Base-by-base conservation (phyloP, 805 yeast genomes). In the Pichia pseudocactophila region DNA sequence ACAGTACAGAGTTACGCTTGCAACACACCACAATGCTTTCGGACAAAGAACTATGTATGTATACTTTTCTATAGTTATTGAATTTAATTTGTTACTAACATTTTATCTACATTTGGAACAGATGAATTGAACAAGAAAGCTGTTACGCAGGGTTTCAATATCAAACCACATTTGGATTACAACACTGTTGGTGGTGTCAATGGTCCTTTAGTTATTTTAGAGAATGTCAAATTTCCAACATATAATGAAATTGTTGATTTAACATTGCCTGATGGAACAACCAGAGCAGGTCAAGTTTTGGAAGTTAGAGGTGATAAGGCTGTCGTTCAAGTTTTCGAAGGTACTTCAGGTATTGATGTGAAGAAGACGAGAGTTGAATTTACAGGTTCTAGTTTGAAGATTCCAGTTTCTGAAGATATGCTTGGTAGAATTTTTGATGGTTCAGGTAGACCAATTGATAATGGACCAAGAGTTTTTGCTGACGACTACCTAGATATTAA, bases 371-470 rank as follows among this genome's bases (percentile, higher is more conserved):
- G 88, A 46, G 96, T 94, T 47, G 97, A 94, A 67, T 90, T 92
- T 69, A 89, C 98, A 33, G 98, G 99, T 48, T 80, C 90, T 63
- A 85, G 79, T 65, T 74, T 92, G 73, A 85, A 80, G 65, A 86
- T 92, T 51, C 83, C 97, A 18, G 98, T 92, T 19, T 82, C 95
- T 43, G 98, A 92, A 66, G 99, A 92, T 62, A 82, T 89, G 74
- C 73, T 94, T 60, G 99, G 99, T 51, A 83, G 99, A 73, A 85
- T 92, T 51, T 92, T 92, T 64, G 96, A 92, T 68, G 99, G 99
- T 65, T 89, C 97, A 30, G 99, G 97, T 68, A 80, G 95, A 69
- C 95, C 98, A 46, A 90, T 86, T 56, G 99, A 92, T 64, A 87
- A 88, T 56, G 98, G 99, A 49, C 99, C 99, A 52, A 85, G 84